Conservation (phyloP, 139 green algal genomes). For the Chlamydomonas urium region DNA sequence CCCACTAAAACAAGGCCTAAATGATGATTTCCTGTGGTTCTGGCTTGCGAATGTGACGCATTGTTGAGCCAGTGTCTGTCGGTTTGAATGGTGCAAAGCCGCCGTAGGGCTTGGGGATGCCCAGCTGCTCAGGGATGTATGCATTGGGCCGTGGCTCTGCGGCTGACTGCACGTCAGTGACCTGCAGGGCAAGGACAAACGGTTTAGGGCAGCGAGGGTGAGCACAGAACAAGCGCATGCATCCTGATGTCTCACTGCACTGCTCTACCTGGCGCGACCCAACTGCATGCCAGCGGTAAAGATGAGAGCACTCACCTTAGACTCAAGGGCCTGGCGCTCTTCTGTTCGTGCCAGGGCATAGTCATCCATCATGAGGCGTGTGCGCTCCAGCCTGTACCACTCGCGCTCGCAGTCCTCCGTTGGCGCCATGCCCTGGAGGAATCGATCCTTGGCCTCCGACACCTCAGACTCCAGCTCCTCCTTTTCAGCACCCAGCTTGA, state of each 20-base stretch:
- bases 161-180: constrained; percentile 16
- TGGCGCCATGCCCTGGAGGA: constrained; percentile 57
- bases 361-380: constrained; percentile 26
- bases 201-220: not conserved
- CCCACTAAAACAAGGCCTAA: constrained; percentile 24
- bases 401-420: constrained; percentile 62
- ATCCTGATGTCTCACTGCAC: not conserved
- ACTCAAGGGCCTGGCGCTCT: not conserved
- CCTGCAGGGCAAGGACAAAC: not conserved
- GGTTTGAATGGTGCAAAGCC: constrained; percentile 79
- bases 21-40: constrained; percentile 65
- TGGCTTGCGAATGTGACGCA: constrained; percentile 75
- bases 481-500: constrained; percentile 66
- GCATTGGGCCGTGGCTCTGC: constrained; percentile 74
- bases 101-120: constrained; percentile 82
- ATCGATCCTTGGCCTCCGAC: constrained; percentile 10
- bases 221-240: not conserved
- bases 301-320: no score
- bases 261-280: not conserved
- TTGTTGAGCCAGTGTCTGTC: constrained; percentile 55
- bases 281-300: no score
- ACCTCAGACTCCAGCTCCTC: constrained; percentile 50
- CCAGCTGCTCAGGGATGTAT: constrained; percentile 79
- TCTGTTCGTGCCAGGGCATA: not conserved
- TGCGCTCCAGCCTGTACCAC: constrained; percentile 36